These are phyloP conservation scores for Leccinum pallidistipes DNA, from an alignment of 1,284 basidiomycete species.

Conservation along the genomic window DNA sequence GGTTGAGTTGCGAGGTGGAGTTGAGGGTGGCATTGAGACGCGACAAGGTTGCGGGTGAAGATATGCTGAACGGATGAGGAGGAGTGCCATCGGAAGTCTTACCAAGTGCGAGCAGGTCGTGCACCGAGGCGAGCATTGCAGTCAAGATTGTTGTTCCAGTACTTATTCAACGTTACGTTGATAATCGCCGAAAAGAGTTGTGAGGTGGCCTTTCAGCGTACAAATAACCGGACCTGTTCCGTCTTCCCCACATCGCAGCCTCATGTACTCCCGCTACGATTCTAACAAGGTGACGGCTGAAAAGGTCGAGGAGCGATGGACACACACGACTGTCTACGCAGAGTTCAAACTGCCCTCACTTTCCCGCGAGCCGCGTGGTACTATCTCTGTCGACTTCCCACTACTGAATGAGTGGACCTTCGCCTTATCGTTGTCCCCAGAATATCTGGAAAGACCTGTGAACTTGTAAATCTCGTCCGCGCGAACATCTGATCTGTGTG, in stretches of 20 bases:
- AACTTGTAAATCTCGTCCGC: constrained; percentile 2
- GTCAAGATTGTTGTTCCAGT: too few species aligned
- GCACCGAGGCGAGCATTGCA: constrained; percentile 25
- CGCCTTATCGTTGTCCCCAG: constrained; percentile 11
- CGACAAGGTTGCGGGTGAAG: constrained; percentile 42
- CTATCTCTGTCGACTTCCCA: constrained; percentile 11
- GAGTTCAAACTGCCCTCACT: constrained; percentile 3
- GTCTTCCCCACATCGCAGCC: neutral
- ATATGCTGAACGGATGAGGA: constrained; percentile 50
- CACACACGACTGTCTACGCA: constrained; percentile 10
- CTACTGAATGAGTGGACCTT: constrained; percentile 22
- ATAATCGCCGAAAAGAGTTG: too few species aligned
- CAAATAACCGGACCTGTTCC: neutral
- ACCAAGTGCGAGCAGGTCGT: constrained; percentile 26
- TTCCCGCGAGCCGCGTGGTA: neutral
- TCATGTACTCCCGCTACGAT: neutral
- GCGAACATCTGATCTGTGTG: neutral
- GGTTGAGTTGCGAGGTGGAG: constrained; percentile 49
- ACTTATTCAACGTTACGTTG: too few species aligned
- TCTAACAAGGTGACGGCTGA: neutral
- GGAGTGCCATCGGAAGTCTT: constrained; percentile 28
- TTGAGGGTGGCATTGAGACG: constrained; percentile 52
- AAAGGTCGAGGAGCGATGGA: constrained; percentile 20
- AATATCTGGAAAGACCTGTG: neutral
- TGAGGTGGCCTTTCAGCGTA: too few species aligned